phyloP scores from a whole-genome alignment of 106 monocot genomes.

The Apostasia shenzhenica region DNA sequence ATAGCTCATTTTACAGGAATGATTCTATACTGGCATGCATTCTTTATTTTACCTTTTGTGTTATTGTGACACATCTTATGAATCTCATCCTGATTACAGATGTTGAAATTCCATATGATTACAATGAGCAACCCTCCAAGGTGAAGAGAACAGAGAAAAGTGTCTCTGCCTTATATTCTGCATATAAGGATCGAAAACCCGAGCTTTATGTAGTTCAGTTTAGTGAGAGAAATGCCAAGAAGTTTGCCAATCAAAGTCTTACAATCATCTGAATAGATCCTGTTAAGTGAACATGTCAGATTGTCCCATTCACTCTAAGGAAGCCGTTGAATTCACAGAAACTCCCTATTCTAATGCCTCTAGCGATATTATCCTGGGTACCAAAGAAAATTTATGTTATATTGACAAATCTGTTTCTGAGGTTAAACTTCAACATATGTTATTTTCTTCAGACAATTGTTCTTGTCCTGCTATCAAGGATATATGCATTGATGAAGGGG shows the following conservation, averaged over 20 bases:
- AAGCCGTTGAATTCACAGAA: conserved; percentile 3
- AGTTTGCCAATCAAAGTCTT: background rate
- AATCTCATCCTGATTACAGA: conserved; percentile 21
- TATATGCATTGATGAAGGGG: conserved; percentile 57
- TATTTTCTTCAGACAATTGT: conserved; percentile 22
- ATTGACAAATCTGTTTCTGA: conserved; percentile 37
- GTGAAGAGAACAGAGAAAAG: background rate
- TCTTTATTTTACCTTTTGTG: too few species aligned
- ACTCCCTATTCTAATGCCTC: background rate
- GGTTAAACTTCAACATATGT: conserved; percentile 27
- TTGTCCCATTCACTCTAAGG: background rate
- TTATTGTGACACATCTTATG: background rate
- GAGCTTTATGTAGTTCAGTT: background rate
- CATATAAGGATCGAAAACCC: background rate
- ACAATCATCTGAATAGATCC: background rate
- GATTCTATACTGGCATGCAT: too few species aligned
- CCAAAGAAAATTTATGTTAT: conserved; percentile 15
- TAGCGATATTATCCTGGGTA: background rate
- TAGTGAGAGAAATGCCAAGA: background rate
- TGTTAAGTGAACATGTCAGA: background rate
- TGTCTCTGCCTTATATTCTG: background rate
- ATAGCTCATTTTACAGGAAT: too few species aligned
- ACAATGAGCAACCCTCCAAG: conserved; percentile 17
- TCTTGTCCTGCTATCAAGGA: conserved; percentile 45
- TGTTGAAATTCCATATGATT: conserved; percentile 9